phyloP scores from a whole-genome alignment of 2,329 filamentous ascomycete genomes.

The Colletotrichum liaoningense region DNA sequence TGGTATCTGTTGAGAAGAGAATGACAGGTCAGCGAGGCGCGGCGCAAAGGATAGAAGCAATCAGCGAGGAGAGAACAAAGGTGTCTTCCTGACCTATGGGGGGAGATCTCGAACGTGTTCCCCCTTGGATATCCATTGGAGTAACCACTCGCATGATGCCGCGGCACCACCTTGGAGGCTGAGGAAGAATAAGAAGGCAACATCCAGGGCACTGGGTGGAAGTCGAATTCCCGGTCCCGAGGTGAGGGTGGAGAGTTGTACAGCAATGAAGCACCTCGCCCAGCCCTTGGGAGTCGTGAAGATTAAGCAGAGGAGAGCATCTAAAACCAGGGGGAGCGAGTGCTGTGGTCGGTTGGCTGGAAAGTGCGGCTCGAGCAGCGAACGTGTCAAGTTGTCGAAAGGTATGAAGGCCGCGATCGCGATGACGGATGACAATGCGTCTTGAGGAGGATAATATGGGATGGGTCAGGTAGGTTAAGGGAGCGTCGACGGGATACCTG shows the following conservation, averaged over 20 bases:
- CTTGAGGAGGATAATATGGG: neutral
- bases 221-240: constrained; percentile 29
- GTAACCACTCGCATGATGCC: constrained; percentile 80
- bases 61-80: neutral
- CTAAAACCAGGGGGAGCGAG: constrained; percentile 19
- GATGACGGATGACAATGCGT: constrained; percentile 6
- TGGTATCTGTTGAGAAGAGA: constrained; percentile 75
- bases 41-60: constrained; percentile 9
- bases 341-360: neutral
- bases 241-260: constrained; percentile 4
- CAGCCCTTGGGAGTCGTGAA: constrained; percentile 23
- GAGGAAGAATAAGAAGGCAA: constrained; percentile 69
- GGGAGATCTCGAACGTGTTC: constrained; percentile 87
- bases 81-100: constrained; percentile 76
- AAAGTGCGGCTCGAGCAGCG: neutral
- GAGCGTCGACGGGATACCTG: neutral
- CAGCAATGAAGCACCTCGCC: constrained; percentile 8
- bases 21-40: constrained; percentile 34
- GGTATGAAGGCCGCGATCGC: neutral
- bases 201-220: constrained; percentile 52
- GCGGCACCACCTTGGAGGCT: constrained; percentile 80
- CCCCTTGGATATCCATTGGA: constrained; percentile 85
- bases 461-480: neutral
- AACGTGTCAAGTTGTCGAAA: neutral
- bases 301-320: constrained; percentile 47